phyloP scores from a whole-genome alignment of 225 moss, liverwort and hornwort genomes.

The Physcomitrium patens region DNA sequence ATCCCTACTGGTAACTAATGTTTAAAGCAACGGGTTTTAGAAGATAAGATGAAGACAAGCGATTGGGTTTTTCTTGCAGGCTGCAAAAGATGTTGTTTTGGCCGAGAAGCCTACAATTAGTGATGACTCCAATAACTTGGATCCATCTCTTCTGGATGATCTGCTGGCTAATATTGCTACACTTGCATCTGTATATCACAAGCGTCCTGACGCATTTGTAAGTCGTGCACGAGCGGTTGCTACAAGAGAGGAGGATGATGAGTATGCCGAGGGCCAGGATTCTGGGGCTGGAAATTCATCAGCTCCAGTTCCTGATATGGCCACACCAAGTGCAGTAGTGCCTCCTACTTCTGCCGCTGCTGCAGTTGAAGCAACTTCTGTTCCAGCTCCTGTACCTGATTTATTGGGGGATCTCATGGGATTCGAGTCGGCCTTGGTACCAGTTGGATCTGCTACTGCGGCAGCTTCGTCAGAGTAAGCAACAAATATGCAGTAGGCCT shows the following conservation, averaged over 20 bases:
- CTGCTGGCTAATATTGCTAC: conserved; percentile 83
- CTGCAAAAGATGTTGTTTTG: conserved; percentile 87
- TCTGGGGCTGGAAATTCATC: conserved; percentile 76
- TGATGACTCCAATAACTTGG: conserved; percentile 85
- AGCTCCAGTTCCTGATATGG: conserved; percentile 68
- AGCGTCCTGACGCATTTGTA: conserved; percentile 82
- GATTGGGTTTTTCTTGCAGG: conserved; percentile 48
- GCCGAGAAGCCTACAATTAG: conserved; percentile 89
- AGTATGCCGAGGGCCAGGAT: conserved; percentile 78
- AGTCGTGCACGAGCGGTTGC: conserved; percentile 67
- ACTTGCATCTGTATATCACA: conserved; percentile 85
- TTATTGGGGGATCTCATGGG: conserved; percentile 85
- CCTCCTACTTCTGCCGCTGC: conserved; percentile 42
- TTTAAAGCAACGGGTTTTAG: not conserved
- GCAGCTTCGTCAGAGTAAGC: conserved; percentile 56
- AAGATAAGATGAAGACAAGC: not conserved
- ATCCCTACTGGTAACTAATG: not conserved
- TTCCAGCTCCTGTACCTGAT: conserved; percentile 70
- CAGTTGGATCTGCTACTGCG: conserved; percentile 60
- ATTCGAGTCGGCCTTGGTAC: conserved; percentile 75
- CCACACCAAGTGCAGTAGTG: conserved; percentile 40
- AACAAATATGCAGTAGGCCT: not conserved
- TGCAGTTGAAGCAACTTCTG: conserved; percentile 32
- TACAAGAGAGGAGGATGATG: conserved; percentile 79
- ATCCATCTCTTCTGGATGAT: conserved; percentile 78